Percentiles rank a stretch among this genome's conserved stretches.
Evolutionary conservation across 805 yeast species (phyloP).

Genomic region (Myxozyma neglecta): DNA sequence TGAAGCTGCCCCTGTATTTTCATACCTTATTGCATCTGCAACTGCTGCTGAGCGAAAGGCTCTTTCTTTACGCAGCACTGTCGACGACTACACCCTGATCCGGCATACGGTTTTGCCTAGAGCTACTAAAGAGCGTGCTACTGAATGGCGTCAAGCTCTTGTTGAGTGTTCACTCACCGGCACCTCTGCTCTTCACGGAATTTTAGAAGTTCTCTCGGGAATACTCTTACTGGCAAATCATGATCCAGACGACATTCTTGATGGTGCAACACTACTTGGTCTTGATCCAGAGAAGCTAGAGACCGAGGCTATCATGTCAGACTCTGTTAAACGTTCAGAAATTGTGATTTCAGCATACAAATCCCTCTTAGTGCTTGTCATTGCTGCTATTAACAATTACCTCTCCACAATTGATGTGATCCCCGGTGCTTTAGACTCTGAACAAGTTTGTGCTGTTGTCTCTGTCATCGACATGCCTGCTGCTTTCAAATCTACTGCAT

Average conservation of each 20-base stretch:
- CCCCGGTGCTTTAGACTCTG: conserved; percentile 34
- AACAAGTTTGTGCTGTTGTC: conserved; percentile 41
- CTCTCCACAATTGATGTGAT: conserved; percentile 35
- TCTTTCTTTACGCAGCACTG: conserved; percentile 10
- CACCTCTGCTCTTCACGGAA: conserved; percentile 37
- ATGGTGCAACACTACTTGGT: conserved; percentile 45
- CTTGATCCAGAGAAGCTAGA: conserved; percentile 39
- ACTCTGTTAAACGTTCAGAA: conserved; percentile 26
- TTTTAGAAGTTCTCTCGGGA: conserved; percentile 43
- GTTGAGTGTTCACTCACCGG: conserved; percentile 40
- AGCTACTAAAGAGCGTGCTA: conserved; percentile 32
- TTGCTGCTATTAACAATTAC: conserved; percentile 40
- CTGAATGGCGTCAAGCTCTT: conserved; percentile 45
- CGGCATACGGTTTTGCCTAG: not conserved
- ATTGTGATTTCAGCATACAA: conserved; percentile 41
- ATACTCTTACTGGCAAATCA: conserved; percentile 43
- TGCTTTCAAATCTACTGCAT: conserved; percentile 33
- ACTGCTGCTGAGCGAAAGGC: conserved; percentile 8
- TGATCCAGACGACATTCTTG: conserved; percentile 41
- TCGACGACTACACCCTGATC: conserved; percentile 7
- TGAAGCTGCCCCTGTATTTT: conserved; percentile 15
- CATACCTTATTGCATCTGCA: conserved; percentile 19
- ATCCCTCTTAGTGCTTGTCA: conserved; percentile 40
- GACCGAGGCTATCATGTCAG: conserved; percentile 22
- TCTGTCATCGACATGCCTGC: conserved; percentile 41